Evolutionary conservation across 768 basidiomycete species (phyloP), one percentile per base, ranked within the genome.

Genomic region (Favolaschia claudopus): DNA sequence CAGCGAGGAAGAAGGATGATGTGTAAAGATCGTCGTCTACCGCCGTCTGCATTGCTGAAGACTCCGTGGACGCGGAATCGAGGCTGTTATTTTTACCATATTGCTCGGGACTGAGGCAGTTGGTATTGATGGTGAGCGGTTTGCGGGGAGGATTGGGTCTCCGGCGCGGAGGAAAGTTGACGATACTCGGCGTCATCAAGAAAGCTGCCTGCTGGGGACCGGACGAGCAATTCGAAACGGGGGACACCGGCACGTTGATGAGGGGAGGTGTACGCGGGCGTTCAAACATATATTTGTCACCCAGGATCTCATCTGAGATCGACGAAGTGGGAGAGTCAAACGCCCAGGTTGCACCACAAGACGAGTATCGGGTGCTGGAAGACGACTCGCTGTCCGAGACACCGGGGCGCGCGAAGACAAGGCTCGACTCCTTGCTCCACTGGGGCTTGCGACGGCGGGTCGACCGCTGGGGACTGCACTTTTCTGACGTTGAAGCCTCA

Each of bases 11-110:
- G 63, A 83, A 86, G 52, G 83, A 82, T 1, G 85, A 85, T 17
- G 83, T 80, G 65, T 84, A 86, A 13, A 82, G 79, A 51, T 83
- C 86, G 53, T 83, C 82, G 72, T 91, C 89, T 44, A 89, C 84
- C 34, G 89, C 89, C 19, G 89, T 91, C 57, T 88, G 89, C 89
- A 91, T 89, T 63, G 80, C 78, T 25, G 88, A 88, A 29, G 87
- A 86, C 17, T 78, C 75, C 33, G 83, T 80, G 14, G 83, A 83
- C 57, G 66, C 77, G 38, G 78, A 81, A 19, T 75, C 75, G 29
- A 75, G 70, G 68, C 79, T 75, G 64, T 76, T 78, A 55, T 74
- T 73, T 62, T 76, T 74, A 60, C 74, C 76, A 69, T 83, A 84
- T 62, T 79, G 79, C 50, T 77, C 75, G 19, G 79, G 79, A 40